A percentile compares a stretch with the other conserved stretches of the same genome.
These are phyloP conservation scores for Cucumis hystrix DNA, from an alignment of 306 rosid species.

Conservation along the genomic window DNA sequence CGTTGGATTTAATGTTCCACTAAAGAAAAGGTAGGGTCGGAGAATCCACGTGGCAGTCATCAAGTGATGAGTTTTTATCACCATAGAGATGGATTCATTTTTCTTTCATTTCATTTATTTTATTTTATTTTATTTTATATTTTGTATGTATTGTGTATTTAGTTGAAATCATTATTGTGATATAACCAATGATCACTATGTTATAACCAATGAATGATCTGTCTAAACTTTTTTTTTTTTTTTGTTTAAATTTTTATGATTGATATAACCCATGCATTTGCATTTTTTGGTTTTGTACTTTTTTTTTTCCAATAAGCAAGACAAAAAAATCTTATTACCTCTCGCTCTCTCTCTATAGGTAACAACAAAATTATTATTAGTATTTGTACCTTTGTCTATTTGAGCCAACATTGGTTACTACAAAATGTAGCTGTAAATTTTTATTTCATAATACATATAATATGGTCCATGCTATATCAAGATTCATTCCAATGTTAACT, in stretches of 20 bases:
- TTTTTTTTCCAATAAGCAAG: not conserved
- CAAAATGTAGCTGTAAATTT: not conserved
- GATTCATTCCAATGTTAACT: not conserved
- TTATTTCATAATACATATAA: not conserved
- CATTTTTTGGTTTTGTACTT: not conserved
- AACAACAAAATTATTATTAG: not conserved
- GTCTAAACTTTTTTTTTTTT: not conserved
- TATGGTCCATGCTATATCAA: not conserved
- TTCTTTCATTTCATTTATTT: not conserved
- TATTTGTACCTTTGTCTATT: not conserved
- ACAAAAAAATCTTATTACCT: not conserved
- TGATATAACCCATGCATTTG: constrained; percentile 7
- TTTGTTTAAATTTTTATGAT: not conserved
- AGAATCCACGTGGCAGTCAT: not conserved
- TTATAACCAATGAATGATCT: constrained; percentile 1
- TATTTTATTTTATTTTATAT: not conserved
- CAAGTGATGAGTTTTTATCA: not conserved
- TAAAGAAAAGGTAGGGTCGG: not conserved
- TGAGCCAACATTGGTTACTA: not conserved
- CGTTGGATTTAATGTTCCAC: not conserved
- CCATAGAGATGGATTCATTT: not conserved
- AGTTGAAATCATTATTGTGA: constrained; percentile 2
- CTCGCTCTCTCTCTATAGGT: not conserved
- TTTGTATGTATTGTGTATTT: not conserved
- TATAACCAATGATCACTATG: constrained; percentile 8